Evolutionary conservation across 345 rosid species (phyloP).

Genomic region (Citrus cavaleriei): DNA sequence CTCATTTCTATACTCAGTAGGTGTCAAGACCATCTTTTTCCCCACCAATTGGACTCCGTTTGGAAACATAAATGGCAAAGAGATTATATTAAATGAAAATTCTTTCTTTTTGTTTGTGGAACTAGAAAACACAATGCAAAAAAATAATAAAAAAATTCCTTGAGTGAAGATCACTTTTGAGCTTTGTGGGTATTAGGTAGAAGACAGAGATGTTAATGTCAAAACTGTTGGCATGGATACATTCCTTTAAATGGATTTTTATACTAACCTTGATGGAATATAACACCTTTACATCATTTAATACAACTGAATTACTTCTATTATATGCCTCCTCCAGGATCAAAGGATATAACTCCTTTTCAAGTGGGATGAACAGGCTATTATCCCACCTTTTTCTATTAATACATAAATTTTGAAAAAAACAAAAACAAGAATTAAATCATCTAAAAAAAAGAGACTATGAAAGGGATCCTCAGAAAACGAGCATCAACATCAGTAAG

Average conservation of each 20-base stretch:
- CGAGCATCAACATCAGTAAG: conserved; percentile 13
- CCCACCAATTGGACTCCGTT: neutral
- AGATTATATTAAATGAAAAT: neutral
- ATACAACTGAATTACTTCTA: conserved; percentile 13
- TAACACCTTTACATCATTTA: conserved; percentile 34
- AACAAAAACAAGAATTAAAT: neutral
- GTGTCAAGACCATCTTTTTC: neutral
- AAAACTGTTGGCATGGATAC: conserved; percentile 32
- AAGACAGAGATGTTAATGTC: conserved; percentile 33
- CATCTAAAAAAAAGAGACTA: neutral
- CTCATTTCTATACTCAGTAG: neutral
- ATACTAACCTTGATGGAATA: conserved; percentile 41
- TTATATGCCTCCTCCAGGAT: conserved; percentile 11
- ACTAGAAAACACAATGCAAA: neutral
- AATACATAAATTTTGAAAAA: neutral
- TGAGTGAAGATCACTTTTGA: conserved; percentile 42
- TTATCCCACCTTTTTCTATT: neutral
- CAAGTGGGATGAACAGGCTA: conserved; percentile 11
- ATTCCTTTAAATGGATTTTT: conserved; percentile 43
- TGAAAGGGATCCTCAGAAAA: conserved; percentile 16
- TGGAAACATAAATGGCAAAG: neutral
- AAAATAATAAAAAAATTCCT: conserved; percentile 5
- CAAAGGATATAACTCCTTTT: conserved; percentile 9
- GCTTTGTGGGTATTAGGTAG: conserved; percentile 34
- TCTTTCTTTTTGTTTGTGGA: conserved; percentile 7